Base-by-base conservation (phyloP, 129 eudicot species). In the Arctium lappa region DNA sequence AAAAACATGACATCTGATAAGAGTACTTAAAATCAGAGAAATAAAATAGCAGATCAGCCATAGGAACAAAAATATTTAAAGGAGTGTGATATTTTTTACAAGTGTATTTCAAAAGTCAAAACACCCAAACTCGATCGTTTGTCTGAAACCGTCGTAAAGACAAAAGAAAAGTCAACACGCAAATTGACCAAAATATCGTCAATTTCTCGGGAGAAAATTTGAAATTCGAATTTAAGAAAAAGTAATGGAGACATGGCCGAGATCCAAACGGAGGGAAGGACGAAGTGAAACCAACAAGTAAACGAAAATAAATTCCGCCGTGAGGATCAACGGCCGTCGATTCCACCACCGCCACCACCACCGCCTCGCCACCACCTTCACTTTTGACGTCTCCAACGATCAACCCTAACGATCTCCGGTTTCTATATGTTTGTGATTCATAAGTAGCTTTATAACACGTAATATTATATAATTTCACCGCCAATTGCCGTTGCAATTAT, bases 301-400 rank as follows among this genome's bases (percentile, higher is more conserved):
- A 3, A 80, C 83, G 69, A 80, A 8, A 80, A 48, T 7, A 33
- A 63, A 72, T 34, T 70, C 83, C 83, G 66, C 83, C 83, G 83
- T 69, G 27, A 79, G 73, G 63, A 68, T 75, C 81, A 82, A 6
- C 77, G 69, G 75, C 76, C 81, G 86, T 66, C 80, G 76, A 68
- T 68, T 79, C 79, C 39, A 80, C 62, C 72, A 6, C 72, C 84
- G 4, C 15, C 74, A 4, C 29, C 84, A 30, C 78, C 84, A 1
- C 56, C 69, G 13, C 6, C 75, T 13, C 84, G 42, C 78, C 84
- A 1, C 56, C 69, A 11, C 11, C 75, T 16, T 15, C 82, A 2
- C 77, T 69, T 13, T 8, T 76, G 56, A 30, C 32, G 11, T 3
- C 76, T 30, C 70, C 7, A 29, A 36, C 72, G 31, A 76, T 69